Evolutionary conservation across 129 eudicot species (phyloP).

Genomic region (Lactuca saligna): DNA sequence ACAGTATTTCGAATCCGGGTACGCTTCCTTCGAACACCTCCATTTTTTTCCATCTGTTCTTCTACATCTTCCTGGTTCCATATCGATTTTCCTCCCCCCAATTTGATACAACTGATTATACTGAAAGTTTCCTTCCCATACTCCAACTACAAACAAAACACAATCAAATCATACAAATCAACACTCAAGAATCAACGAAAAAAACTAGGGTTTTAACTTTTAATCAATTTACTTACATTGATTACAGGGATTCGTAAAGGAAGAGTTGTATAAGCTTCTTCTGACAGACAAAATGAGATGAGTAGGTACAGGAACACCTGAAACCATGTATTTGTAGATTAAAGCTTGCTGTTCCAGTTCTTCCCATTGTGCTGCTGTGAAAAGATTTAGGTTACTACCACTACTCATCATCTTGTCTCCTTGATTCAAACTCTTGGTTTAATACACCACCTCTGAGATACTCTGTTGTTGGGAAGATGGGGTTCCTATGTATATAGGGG

Average conservation of each 20-base stretch:
- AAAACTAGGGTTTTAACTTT: not conserved
- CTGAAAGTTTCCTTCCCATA: constrained; percentile 42
- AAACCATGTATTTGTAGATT: constrained; percentile 54
- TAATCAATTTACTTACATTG: constrained; percentile 23
- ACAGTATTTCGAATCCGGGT: constrained; percentile 58
- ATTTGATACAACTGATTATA: constrained; percentile 34
- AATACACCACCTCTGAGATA: not conserved
- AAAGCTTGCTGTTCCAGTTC: constrained; percentile 60
- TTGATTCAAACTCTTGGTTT: constrained; percentile 9
- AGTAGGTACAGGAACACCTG: constrained; percentile 57
- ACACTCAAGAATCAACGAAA: not conserved
- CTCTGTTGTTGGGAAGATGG: constrained; percentile 26
- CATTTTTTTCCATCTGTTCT: constrained; percentile 80
- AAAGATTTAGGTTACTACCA: constrained; percentile 20
- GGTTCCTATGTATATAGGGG: constrained; percentile 34
- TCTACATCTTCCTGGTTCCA: constrained; percentile 71
- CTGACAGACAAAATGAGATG: constrained; percentile 45
- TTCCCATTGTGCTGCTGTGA: constrained; percentile 55
- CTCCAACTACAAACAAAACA: constrained; percentile 34
- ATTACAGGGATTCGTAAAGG: constrained; percentile 13
- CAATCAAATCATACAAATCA: not conserved
- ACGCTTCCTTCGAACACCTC: constrained; percentile 69
- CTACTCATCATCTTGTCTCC: constrained; percentile 35
- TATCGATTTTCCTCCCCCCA: constrained; percentile 42
- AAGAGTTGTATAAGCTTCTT: constrained; percentile 31